Base-by-base conservation (phyloP, 257 asterid genomes). In the Eustoma russellianum region DNA sequence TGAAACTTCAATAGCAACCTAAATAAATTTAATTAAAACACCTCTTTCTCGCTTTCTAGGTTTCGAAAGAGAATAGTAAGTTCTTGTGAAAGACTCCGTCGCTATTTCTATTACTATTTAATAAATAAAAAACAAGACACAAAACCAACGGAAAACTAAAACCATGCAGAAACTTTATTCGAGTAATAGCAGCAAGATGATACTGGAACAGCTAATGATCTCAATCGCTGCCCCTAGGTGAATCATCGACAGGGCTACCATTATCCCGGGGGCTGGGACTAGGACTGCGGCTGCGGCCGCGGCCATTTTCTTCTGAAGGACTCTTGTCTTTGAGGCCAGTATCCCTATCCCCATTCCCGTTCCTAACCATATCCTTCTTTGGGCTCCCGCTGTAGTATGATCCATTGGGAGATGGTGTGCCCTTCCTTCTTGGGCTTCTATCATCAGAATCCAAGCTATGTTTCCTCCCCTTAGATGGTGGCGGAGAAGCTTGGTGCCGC, bases 371-470 rank as follows among this genome's bases (percentile, higher is more conserved):
- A 28, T 46, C 66, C 14, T 62, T 75, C 46, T 52, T 63, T 33
- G 81, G 83, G 66, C 78, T 77, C 60, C 63, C 47, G 52, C 72
- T 64, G 55, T 64, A 48, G n/a, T 68, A 73, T 6, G 76, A 71
- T 30, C 77, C 80, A 50, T 71, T 79, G 50, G 83, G 78, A 13
- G 77, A 76, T 28, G 78, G 78, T 0, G 72, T 58, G 46, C 64
- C 73, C 52, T 72, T 66, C 65, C 72, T 76, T 53, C 52, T 47
- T 5, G 82, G 79, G 70, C 85, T 79, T 60, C 76, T 57, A 47
- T 60, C 78, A 50, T 73, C 83, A 59, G 83, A 78, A 33, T 74
- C 62, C n/a, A 53, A 72, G 54, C 78, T 76, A 55, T 57, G 72
- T 45, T 59, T 69, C 55, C 79, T 77, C 28, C 68, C 76, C 43